These are phyloP conservation scores for Lactarius sanguifluus DNA, from an alignment of 768 basidiomycete species.

Conservation along the genomic window DNA sequence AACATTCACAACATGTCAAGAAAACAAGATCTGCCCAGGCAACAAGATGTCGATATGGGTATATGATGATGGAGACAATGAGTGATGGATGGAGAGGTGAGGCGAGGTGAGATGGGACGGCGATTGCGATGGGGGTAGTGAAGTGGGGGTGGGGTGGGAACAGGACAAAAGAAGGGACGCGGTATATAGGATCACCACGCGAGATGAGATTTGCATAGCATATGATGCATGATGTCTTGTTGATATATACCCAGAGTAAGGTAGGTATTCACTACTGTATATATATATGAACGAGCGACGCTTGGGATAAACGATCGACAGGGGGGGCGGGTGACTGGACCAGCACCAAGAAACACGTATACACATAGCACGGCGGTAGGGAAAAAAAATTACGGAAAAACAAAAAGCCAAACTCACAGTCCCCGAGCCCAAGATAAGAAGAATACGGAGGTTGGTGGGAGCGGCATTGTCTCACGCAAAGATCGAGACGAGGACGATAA, in stretches of 20 bases:
- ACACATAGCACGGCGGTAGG: conserved; percentile 5
- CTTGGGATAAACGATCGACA: conserved; percentile 4
- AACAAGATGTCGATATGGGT: conserved; percentile 1
- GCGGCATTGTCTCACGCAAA: conserved; percentile 42
- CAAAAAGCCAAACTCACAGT: conserved; percentile 9
- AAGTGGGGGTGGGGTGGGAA: not conserved
- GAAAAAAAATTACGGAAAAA: not conserved
- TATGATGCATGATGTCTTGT: conserved; percentile 4
- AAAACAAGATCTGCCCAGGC: conserved; percentile 12
- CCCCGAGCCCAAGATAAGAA: conserved; percentile 8
- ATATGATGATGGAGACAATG: not conserved
- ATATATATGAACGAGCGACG: conserved; percentile 14
- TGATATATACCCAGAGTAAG: conserved; percentile 1
- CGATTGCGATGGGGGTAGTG: conserved; percentile 4
- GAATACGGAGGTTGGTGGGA: not conserved
- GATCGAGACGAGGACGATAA: conserved; percentile 70
- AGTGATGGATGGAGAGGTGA: not conserved
- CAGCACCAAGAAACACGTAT: conserved; percentile 8
- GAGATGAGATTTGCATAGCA: not conserved
- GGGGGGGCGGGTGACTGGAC: not conserved
- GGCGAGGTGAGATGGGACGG: not conserved
- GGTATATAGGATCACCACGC: not conserved
- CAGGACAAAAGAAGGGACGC: not conserved
- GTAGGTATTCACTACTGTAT: conserved; percentile 5
- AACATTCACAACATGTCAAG: conserved; percentile 21